phyloP scores from a whole-genome alignment of 176 grass and related monocot genomes.

The Coix lacrymajobi region DNA sequence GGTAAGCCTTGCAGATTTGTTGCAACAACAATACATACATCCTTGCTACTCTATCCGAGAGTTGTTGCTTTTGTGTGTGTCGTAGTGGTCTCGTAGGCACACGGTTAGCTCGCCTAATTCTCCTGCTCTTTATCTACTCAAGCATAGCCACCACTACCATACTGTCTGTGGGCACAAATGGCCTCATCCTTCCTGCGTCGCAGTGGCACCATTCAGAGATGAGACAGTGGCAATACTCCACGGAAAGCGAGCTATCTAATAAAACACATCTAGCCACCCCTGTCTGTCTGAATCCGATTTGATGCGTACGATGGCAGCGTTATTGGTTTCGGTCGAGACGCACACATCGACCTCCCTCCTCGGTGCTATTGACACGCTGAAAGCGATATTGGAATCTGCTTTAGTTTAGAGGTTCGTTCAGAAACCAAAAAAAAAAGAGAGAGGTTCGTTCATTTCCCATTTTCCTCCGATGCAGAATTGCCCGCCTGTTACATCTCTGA shows the following conservation, averaged over 20 bases:
- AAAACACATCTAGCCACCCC: background rate
- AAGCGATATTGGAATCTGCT: background rate
- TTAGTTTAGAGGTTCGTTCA: background rate
- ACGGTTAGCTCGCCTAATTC: slow-evolving; percentile 26
- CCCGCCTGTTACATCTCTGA: slow-evolving; percentile 6
- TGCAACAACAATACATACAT: background rate
- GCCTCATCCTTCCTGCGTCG: background rate
- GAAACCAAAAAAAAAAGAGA: background rate
- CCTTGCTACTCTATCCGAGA: background rate
- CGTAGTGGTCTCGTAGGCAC: background rate
- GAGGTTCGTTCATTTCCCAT: background rate
- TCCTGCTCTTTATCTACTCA: background rate
- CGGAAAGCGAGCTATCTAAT: background rate
- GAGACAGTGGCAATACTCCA: background rate
- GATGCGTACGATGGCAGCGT: background rate
- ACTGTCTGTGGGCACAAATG: background rate
- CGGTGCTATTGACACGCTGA: background rate
- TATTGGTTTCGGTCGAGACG: background rate
- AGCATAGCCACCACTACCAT: background rate
- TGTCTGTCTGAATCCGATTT: background rate
- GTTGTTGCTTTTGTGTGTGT: background rate
- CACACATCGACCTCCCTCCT: background rate
- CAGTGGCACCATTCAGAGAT: background rate
- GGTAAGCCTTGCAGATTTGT: background rate
- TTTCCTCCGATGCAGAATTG: background rate